A percentile compares a stretch with the other conserved stretches of the same genome.
phyloP scores from a whole-genome alignment of 2,329 filamentous ascomycete genomes.

The Exutisphaerella laricina region DNA sequence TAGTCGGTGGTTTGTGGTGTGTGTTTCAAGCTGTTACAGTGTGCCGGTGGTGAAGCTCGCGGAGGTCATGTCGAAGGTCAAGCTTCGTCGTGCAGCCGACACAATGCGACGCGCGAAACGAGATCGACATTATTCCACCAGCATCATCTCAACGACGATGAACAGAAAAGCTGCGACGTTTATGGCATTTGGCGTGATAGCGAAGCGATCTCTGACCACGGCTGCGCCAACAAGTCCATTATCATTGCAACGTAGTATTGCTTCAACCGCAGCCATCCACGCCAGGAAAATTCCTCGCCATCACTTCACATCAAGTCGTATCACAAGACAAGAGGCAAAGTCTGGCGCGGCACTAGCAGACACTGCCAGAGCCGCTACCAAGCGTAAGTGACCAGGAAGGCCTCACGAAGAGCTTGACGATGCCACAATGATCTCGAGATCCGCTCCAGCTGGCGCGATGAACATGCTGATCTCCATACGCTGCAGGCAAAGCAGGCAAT shows the following conservation, averaged over 20 bases:
- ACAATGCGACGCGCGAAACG: background rate
- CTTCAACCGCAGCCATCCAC: constrained; percentile 18
- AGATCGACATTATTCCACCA: background rate
- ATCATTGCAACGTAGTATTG: too few relatives aligned
- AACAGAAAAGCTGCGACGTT: constrained; percentile 24
- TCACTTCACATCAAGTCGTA: constrained; percentile 23
- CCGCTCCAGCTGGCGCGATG: too few relatives aligned
- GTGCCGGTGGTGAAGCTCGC: background rate
- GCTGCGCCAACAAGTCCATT: constrained; percentile 18
- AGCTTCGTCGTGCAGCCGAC: constrained; percentile 1
- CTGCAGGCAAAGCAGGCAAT: constrained; percentile 48
- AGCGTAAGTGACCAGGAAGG: constrained; percentile 13
- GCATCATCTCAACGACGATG: background rate
- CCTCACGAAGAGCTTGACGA: too few relatives aligned
- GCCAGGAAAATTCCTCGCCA: constrained; percentile 22
- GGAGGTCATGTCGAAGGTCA: constrained; percentile 1
- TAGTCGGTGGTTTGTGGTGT: background rate
- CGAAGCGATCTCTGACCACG: constrained; percentile 22
- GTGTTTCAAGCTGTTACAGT: background rate
- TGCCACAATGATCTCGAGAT: too few relatives aligned
- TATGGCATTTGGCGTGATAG: constrained; percentile 26
- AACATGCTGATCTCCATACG: too few relatives aligned
- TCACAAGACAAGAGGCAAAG: constrained; percentile 17
- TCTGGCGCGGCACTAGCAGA: too few relatives aligned
- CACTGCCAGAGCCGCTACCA: too few relatives aligned